These are phyloP conservation scores for Phycomyces blakesleeanus DNA, from an alignment of 192 early-diverging fungal genomes.

Conservation along the genomic window DNA sequence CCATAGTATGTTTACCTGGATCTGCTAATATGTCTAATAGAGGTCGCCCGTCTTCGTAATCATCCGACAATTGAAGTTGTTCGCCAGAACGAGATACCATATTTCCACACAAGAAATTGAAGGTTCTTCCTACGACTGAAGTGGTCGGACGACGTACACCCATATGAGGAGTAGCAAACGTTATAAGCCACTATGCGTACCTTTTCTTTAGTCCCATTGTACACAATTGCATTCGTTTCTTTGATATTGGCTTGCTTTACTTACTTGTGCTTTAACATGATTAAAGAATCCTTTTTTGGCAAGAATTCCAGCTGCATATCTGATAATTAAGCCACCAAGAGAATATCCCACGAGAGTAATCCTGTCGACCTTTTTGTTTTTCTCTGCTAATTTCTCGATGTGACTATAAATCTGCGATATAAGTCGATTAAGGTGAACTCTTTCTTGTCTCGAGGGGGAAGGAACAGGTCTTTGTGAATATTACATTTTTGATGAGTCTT, in stretches of 20 bases:
- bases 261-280: constrained; percentile 41
- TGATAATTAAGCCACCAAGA: constrained; percentile 50
- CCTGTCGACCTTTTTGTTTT: constrained; percentile 18
- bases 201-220: no score
- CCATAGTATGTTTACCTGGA: constrained; percentile 30
- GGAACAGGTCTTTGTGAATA: neutral
- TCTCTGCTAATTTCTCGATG: constrained; percentile 31
- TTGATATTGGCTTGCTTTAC: no score
- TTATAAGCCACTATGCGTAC: constrained; percentile 41
- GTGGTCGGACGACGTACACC: constrained; percentile 36
- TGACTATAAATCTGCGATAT: constrained; percentile 31
- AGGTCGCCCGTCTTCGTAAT: constrained; percentile 32
- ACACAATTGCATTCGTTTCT: no score
- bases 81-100: constrained; percentile 52
- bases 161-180: constrained; percentile 60
- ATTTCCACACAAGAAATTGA: constrained; percentile 38
- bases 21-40: constrained; percentile 38
- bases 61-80: constrained; percentile 42
- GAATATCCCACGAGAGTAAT: constrained; percentile 54
- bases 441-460: neutral
- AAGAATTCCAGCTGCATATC: constrained; percentile 49
- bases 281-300: constrained; percentile 47
- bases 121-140: constrained; percentile 23
- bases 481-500: constrained; percentile 43
- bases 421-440: constrained; percentile 1